phyloP scores from a whole-genome alignment of 2,329 filamentous ascomycete species.

The Ascochyta rabiei region DNA sequence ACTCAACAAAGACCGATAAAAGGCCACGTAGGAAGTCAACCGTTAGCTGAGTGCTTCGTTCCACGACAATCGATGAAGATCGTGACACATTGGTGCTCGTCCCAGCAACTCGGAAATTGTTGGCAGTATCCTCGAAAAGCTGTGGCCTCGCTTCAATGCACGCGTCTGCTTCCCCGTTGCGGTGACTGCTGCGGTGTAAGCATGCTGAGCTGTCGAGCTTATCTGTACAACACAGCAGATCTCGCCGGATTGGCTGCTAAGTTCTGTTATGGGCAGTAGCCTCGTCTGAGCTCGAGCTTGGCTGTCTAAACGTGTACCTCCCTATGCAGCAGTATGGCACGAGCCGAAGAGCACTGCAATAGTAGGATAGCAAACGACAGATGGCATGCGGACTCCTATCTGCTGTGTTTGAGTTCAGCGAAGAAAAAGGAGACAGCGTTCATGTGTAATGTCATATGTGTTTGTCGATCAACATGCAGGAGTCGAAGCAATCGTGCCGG shows the following conservation, averaged over 20 bases:
- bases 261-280: background rate
- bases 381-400: background rate
- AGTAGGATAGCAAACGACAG: background rate
- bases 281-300: conserved; percentile 3
- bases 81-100: conserved; percentile 13
- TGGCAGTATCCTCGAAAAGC: conserved; percentile 4
- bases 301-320: background rate
- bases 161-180: conserved; percentile 24
- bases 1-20: background rate
- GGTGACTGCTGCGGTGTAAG: conserved; percentile 27
- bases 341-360: background rate
- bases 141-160: conserved; percentile 27
- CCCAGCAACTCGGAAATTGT: conserved; percentile 11
- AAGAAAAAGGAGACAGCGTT: background rate
- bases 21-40: conserved; percentile 11
- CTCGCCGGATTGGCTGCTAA: conserved; percentile 12
- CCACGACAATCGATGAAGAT: conserved; percentile 20
- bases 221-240: conserved; percentile 13
- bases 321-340: background rate
- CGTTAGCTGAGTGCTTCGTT: conserved; percentile 8
- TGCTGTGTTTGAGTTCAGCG: conserved; percentile 1
- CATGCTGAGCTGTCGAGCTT: conserved; percentile 21
- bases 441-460: conserved; percentile 6
- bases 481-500: conserved; percentile 11
- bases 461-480: conserved; percentile 15